These are phyloP conservation scores for Chytriomyces sp. DNA, from an alignment of 192 early-diverging fungal genomes.

Conservation along the genomic window DNA sequence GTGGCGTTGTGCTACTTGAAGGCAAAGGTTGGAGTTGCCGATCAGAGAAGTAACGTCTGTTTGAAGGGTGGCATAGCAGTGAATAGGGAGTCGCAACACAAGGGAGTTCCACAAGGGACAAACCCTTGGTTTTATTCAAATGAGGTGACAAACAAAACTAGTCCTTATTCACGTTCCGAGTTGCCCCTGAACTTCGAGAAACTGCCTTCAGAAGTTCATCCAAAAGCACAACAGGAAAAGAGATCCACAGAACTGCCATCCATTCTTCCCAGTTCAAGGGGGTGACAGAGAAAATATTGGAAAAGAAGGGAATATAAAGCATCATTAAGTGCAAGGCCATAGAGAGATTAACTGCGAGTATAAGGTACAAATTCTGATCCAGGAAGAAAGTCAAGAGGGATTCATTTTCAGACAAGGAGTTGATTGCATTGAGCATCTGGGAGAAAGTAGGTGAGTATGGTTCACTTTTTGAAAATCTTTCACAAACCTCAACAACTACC, in stretches of 20 bases:
- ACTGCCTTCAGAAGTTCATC: conserved; percentile 91
- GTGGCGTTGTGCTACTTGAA: too few relatives aligned
- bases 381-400: conserved; percentile 86
- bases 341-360: conserved; percentile 79
- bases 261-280: conserved; percentile 88
- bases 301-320: conserved; percentile 96
- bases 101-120: too few relatives aligned
- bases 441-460: not conserved
- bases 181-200: too few relatives aligned
- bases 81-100: too few relatives aligned
- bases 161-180: too few relatives aligned
- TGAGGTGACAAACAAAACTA: too few relatives aligned
- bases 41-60: too few relatives aligned
- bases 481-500: too few relatives aligned
- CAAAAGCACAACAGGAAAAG: conserved; percentile 87
- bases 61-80: too few relatives aligned
- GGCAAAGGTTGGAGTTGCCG: too few relatives aligned
- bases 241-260: conserved; percentile 89
- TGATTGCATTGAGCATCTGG: conserved; percentile 98
- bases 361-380: conserved; percentile 88
- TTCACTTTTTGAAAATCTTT: too few relatives aligned
- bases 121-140: too few relatives aligned
- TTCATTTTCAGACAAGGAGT: conserved; percentile 91
- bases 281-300: conserved; percentile 83
- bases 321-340: conserved; percentile 96